phyloP scores from a whole-genome alignment of 2,329 filamentous ascomycete genomes.

The Verticillium isaacii region DNA sequence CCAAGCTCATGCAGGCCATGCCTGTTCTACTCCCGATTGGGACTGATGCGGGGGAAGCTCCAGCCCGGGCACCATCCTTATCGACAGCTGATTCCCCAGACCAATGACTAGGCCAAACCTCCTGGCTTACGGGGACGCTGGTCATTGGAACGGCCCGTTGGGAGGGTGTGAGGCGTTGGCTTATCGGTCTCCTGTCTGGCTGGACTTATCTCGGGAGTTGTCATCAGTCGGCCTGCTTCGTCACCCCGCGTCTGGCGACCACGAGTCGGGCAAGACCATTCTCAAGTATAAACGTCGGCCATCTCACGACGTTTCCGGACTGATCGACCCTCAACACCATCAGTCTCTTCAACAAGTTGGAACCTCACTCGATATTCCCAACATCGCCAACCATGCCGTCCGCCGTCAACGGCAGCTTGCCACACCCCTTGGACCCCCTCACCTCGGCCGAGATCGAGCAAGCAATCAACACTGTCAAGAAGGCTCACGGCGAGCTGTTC shows the following conservation, averaged over 20 bases:
- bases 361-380: neutral
- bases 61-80: neutral
- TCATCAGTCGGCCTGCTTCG: neutral
- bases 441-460: slow-evolving; percentile 66
- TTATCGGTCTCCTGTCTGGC: neutral
- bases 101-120: neutral
- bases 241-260: neutral
- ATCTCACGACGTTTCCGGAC: neutral
- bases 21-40: neutral
- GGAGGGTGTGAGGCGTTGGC: neutral
- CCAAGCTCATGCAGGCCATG: slow-evolving; percentile 1
- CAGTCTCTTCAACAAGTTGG: neutral
- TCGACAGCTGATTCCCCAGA: neutral
- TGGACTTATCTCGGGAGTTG: neutral
- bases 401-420: neutral
- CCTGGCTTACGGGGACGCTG: neutral
- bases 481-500: slow-evolving; percentile 64
- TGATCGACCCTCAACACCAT: neutral
- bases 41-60: slow-evolving; percentile 4
- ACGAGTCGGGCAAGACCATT: neutral
- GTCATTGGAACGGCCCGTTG: neutral
- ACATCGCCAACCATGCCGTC: neutral
- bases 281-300: neutral
- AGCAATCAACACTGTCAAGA: slow-evolving; percentile 63
- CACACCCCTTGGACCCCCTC: slow-evolving; percentile 76